phyloP scores from a whole-genome alignment of 441 rosid species.

The Pelargonium fulgidum region DNA sequence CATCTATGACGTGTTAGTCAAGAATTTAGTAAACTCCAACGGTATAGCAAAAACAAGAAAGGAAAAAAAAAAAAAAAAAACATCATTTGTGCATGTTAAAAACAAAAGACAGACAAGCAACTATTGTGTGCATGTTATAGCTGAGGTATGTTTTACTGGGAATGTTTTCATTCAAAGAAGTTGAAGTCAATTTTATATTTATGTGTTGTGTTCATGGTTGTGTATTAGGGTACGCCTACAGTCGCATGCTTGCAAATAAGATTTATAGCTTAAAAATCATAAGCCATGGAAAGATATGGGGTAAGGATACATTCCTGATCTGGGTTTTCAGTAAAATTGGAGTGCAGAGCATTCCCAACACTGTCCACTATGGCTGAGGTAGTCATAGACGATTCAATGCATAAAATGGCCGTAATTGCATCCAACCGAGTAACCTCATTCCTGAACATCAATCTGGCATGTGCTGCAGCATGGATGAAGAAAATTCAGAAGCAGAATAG shows the following conservation, averaged over 20 bases:
- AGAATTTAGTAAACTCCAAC: slow-evolving; percentile 21
- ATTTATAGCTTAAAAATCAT: background rate
- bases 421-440: slow-evolving; percentile 74
- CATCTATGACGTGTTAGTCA: slow-evolving; percentile 43
- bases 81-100: slow-evolving; percentile 10
- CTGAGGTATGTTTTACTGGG: background rate
- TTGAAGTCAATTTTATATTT: background rate
- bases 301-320: slow-evolving; percentile 88
- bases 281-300: background rate
- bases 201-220: background rate
- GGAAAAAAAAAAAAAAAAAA: slow-evolving; percentile 7
- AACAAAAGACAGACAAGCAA: background rate
- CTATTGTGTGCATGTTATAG: background rate
- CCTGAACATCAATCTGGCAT: slow-evolving; percentile 96
- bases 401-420: slow-evolving; percentile 85
- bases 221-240: background rate
- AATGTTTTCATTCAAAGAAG: background rate
- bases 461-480: slow-evolving; percentile 43
- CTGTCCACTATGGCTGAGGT: slow-evolving; percentile 86
- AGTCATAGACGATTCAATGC: slow-evolving; percentile 92
- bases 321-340: slow-evolving; percentile 79
- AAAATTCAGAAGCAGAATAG: slow-evolving; percentile 7
- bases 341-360: slow-evolving; percentile 77
- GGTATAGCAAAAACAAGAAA: background rate
- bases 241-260: background rate